Conservation (phyloP, 192 early-diverging fungal species). For the Entophlyctis helioformis region DNA sequence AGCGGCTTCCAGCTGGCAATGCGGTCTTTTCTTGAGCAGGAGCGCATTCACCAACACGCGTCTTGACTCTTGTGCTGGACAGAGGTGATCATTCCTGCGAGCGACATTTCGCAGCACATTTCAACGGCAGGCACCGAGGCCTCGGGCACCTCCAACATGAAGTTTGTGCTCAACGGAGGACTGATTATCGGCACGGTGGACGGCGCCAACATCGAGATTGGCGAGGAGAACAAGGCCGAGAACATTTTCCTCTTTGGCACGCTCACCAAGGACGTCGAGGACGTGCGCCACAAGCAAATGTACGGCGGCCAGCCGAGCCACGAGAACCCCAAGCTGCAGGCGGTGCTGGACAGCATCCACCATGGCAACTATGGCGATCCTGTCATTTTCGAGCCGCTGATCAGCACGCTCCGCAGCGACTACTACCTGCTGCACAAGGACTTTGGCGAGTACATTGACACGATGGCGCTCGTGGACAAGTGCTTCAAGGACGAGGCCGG, state of each 20-base stretch:
- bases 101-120: constrained; percentile 99
- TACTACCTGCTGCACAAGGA: constrained; percentile 79
- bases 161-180: constrained; percentile 98
- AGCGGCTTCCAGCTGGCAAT: too few relatives aligned
- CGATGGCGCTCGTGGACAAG: constrained; percentile 70
- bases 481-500: constrained; percentile 68
- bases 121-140: constrained; percentile 98
- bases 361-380: constrained; percentile 66
- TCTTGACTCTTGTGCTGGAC: not conserved
- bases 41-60: not conserved
- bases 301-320: constrained; percentile 59
- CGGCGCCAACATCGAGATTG: constrained; percentile 98
- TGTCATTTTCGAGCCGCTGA: constrained; percentile 31
- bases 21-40: not conserved
- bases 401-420: constrained; percentile 68
- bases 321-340: constrained; percentile 68
- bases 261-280: constrained; percentile 82
- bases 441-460: constrained; percentile 72
- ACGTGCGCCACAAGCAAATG: constrained; percentile 83
- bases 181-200: constrained; percentile 96
- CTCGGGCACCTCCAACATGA: constrained; percentile 98
- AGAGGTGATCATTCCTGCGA: constrained; percentile 91
- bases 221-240: constrained; percentile 90
- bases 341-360: constrained; percentile 72
- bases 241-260: constrained; percentile 98